Evolutionary conservation across 1,139 yeast species (phyloP).

Genomic region (Meyerozyma sp.): DNA sequence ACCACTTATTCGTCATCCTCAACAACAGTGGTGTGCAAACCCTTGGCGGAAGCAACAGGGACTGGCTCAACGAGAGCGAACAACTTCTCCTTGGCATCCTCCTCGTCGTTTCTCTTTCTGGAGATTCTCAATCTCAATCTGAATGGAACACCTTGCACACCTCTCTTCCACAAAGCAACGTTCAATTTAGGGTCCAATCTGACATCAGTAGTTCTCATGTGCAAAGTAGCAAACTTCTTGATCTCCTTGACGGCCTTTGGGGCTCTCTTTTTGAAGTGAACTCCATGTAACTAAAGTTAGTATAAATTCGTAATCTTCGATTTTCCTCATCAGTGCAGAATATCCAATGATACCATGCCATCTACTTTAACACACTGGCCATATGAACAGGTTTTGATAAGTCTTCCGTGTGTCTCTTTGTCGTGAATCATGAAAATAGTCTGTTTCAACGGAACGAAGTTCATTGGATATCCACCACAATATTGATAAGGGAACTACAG

Average conservation of each 20-base stretch:
- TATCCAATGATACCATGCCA: neutral
- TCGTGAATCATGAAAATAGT: neutral
- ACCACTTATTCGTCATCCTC: constrained; percentile 61
- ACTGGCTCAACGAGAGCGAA: constrained; percentile 98
- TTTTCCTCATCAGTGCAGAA: neutral
- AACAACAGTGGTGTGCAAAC: constrained; percentile 96
- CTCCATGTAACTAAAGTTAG: constrained; percentile 77
- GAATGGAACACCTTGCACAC: constrained; percentile 98
- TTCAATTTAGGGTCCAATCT: constrained; percentile 98
- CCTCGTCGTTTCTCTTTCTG: constrained; percentile 99
- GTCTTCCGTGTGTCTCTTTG: neutral
- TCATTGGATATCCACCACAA: neutral
- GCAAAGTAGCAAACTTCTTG: constrained; percentile 97
- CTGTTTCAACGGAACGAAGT: neutral
- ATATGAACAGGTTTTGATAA: neutral
- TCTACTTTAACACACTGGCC: neutral
- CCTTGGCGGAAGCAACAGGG: constrained; percentile 90
- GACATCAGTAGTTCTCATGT: constrained; percentile 99
- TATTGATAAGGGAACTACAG: constrained; percentile 2
- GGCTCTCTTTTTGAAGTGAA: constrained; percentile 99
- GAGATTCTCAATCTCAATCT: constrained; percentile 99
- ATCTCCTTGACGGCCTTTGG: constrained; percentile 99
- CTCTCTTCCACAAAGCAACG: constrained; percentile 99
- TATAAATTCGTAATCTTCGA: neutral
- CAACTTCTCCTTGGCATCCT: constrained; percentile 97